A percentile compares a stretch with the other conserved stretches of the same genome.
phyloP scores from a whole-genome alignment of 2,329 filamentous ascomycete genomes.

The Apiospora aurea region DNA sequence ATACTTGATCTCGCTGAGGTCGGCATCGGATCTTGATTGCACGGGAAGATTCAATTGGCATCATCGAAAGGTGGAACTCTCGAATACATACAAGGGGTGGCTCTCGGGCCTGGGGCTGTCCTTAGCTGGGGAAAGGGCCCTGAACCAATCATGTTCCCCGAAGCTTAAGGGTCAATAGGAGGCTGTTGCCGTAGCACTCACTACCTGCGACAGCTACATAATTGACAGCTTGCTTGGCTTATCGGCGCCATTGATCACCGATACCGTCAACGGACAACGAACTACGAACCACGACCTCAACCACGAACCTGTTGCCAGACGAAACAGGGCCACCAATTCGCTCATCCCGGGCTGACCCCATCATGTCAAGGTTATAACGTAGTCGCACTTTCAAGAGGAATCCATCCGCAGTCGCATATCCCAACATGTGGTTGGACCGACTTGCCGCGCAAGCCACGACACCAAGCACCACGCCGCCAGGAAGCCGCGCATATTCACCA shows the following conservation, averaged over 20 bases:
- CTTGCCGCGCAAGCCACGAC: slow-evolving; percentile 75
- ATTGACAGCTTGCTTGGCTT: slow-evolving; percentile 16
- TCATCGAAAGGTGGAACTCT: slow-evolving; percentile 5
- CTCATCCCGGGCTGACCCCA: background rate
- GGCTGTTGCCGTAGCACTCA: background rate
- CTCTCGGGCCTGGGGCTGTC: slow-evolving; percentile 17
- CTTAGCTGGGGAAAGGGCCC: background rate
- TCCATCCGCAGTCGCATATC: slow-evolving; percentile 14
- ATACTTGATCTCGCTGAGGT: slow-evolving; percentile 10
- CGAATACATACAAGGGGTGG: background rate
- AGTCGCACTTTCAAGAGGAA: slow-evolving; percentile 2
- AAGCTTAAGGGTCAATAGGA: slow-evolving; percentile 14
- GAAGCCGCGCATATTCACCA: slow-evolving; percentile 75
- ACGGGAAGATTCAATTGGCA: slow-evolving; percentile 10
- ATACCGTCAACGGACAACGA: slow-evolving; percentile 9
- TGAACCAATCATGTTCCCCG: background rate
- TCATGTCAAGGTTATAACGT: slow-evolving; percentile 14
- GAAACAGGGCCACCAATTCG: background rate
- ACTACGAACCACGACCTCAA: background rate
- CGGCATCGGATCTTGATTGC: slow-evolving; percentile 15
- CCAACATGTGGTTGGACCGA: slow-evolving; percentile 88
- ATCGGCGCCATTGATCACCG: slow-evolving; percentile 11
- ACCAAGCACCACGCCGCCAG: slow-evolving; percentile 58
- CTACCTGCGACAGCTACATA: slow-evolving; percentile 1
- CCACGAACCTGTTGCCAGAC: background rate